These are phyloP conservation scores for Vigna hirtella DNA, from an alignment of 306 rosid species.

Conservation along the genomic window DNA sequence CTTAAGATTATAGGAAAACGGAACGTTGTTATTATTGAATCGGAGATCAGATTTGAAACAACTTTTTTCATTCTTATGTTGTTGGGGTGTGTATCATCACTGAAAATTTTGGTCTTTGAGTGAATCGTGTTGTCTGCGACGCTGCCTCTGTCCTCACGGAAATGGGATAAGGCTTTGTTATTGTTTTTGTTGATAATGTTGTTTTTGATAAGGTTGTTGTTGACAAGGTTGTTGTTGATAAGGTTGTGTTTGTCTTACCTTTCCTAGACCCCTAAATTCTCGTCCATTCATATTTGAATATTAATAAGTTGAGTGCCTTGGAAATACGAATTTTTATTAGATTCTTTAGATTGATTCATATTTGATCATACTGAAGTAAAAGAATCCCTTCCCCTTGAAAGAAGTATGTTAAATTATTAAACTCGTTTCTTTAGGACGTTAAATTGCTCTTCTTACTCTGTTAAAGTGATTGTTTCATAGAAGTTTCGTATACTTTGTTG, in stretches of 20 bases:
- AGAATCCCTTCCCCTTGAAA: not conserved
- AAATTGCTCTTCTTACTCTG: not conserved
- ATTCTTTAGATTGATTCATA: not conserved
- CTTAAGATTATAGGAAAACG: no score
- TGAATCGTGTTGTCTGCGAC: not conserved
- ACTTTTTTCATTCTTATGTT: not conserved
- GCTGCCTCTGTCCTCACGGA: no score
- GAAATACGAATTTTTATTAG: not conserved
- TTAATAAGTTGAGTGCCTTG: not conserved
- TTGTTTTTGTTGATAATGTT: no score
- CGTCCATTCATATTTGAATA: not conserved
- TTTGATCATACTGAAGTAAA: not conserved
- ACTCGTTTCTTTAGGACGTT: not conserved
- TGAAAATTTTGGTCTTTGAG: not conserved
- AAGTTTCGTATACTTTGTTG: not conserved
- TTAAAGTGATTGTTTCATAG: not conserved
- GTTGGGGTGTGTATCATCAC: no score
- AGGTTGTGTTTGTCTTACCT: not conserved
- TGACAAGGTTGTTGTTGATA: conserved; percentile 14
- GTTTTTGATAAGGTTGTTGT: not conserved
- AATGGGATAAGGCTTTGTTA: not conserved
- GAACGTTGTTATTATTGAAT: no score
- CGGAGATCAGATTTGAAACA: not conserved
- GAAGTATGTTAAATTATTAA: not conserved
- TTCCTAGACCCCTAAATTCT: not conserved